Evolutionary conservation across 2,329 filamentous ascomycete genomes (phyloP), one percentile per base, ranked within the genome.

Genomic region (Dactylellina haptotyla): DNA sequence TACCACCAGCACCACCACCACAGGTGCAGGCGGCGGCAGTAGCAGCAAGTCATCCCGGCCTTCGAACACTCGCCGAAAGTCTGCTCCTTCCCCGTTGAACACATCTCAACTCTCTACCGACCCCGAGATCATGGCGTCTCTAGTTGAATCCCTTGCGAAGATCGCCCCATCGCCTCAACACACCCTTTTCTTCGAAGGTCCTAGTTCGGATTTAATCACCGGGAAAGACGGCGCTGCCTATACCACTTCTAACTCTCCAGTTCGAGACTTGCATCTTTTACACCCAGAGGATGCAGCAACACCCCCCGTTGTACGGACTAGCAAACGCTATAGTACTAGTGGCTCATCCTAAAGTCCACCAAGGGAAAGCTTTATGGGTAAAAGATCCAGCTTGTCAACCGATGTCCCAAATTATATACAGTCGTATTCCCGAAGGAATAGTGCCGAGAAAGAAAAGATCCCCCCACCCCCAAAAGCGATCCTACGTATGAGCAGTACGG

Each of bases 231-330:
- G 59, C 71, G 28, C 62, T 48, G 45, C 53, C 25, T 61, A 67
- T 48, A 69, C 57, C 34, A 63, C 48, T 45, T 66, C 61, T 48
- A 63, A 50, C 32, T 66, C 61, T 37, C 54, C 63, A 43, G 51
- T 57, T 57, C 59, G 76, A 43, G 76, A 77, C 45, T 69, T 75
- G 48, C 81, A 83, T 53, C 82, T 83, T 76, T 75, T 84, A 61
- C 83, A 84, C 75, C 82, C 84, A 34, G 85, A 87, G 79, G 85
- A 87, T 81, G 85, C 85, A 43, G 86, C 86, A 30, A 83, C 84
- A 73, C 82, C 92, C 10, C 92, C 93, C 16, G 86, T 94, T 62
- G 86, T 96, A 77, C 89, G 90, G 75, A 96, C 93, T 30, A 87
- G 92, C 30, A 93, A 93, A 80, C 90, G 89, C 5, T 91, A 91